Base-by-base conservation (phyloP, 352 stramenopile genomes). In the Phytophthora pseudosyringae region DNA sequence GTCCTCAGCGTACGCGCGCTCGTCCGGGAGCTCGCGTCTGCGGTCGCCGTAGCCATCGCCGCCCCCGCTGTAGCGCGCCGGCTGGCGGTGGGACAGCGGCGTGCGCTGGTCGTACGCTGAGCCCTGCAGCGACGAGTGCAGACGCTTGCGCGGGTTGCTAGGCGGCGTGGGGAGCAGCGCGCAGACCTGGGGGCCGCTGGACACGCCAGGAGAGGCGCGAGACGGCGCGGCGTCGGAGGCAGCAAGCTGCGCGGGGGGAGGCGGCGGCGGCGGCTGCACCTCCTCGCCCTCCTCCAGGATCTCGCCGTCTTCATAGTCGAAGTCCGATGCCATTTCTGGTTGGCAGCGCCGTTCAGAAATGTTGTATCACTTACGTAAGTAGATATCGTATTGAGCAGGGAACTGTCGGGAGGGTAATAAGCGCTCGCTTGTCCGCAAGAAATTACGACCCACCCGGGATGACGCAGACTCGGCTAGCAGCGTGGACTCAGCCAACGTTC, bases 221-320 rank as follows among this genome's bases (percentile, higher is more conserved):
- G 44, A n/a, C 9, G 13, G 0, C 36, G 51, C 2, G 16, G 9
- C n/a, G 48, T 10, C 3, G 18, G 54, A 28, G 10, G 33, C 25
- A 12, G 16, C 4, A 15, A 36, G 1, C 9, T 57, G 32, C 13
- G 43, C 28, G 7, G 61, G 5, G 2, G 38, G 11, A 26, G 54
- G 18, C n/a, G n/a, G 5, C 45, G 54, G 18, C n/a, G n/a, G 5
- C 45, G 47, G 48, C 54, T 74, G 54, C 15, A 59, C 47, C 56
- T 86, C 80, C 45, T 88, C 72, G 53, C 79, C 81, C 57, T 89
- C 83, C 64, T 92, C 81, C 16, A 88, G 61, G 54, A 92, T 88
- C 69, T 92, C 83, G 52, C 83, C 83, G 32, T 92, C 83, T 76
- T 92, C 83, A 59, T 81, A 88, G 46, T 88, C 78, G 29, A 66